Evolutionary conservation across 1,139 yeast species (phyloP), one percentile per base, ranked within the genome.

Genomic region (Yamadazyma oceani): DNA sequence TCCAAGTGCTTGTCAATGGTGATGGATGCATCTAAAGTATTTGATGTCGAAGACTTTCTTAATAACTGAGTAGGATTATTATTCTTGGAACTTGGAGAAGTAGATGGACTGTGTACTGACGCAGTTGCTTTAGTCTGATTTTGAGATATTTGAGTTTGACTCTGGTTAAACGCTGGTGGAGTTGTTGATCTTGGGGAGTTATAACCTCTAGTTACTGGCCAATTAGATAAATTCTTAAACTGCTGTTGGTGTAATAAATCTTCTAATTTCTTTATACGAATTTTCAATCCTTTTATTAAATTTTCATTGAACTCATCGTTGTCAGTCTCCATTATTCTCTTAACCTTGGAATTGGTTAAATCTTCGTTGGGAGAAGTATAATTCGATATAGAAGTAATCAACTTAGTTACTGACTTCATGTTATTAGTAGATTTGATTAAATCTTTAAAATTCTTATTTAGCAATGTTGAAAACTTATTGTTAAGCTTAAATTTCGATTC

Each of bases 171-270:
- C 2, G 34, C 19, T 14, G 47, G 38, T 3, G 27, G 34, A 2
- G 46, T 42, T 4, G 37, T 31, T 10, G 28, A 31, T 7, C 22
- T 34, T 2, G 39, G 29, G 5, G 42, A 29, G 7, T 36, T 13
- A 23, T 36, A 32, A 4, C 46, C 48, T 36, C 56, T 49, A 3
- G 54, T 53, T 3, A 60, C 66, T 2, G 85, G 84, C 85, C 85
- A 79, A 28, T 67, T 71, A n/a, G 71, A 66, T 21, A 79, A 64
- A 42, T 78, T 75, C 36, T 75, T 73, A 51, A 74, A 79, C 44
- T 76, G 84, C 33, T 77, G 80, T 48, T 82, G 87, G 53, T 83
- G 89, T 11, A 85, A 57, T 23, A 83, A 58, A 40, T 74, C 78
- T 49, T 85, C 94, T 34, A 84, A 63, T 48, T 80, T 83, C 46